Base-by-base conservation (phyloP, 768 basidiomycete species). In the Leucocoprinus leucothites region DNA sequence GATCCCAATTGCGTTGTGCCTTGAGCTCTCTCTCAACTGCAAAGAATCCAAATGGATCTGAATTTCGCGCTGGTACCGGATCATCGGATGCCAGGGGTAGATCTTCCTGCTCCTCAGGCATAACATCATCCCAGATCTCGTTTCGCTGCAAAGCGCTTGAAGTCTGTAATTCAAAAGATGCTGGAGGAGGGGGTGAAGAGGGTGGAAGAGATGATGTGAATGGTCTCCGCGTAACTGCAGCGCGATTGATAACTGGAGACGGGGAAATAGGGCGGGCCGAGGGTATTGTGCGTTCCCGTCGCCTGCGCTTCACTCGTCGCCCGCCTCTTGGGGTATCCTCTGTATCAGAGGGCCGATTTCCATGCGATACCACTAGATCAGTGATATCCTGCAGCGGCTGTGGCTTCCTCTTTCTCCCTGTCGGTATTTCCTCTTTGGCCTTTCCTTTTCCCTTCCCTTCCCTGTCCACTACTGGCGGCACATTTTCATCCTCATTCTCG, bases 1-100 rank as follows among this genome's bases (percentile, higher is more conserved):
- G 3, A 38, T 38, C 48, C 14, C 38, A 34, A 46, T 63, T 59
- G 5, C 79, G 78, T 40, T 74, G 69, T 1, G 65, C 72, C 60
- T 78, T 80, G 57, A 83, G 63, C 47, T 74, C 78, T 48, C 71
- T 72, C 63, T 84, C 82, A 0, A 80, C 72, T 16, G 81, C 78
- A 28, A 81, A 69, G 58, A 84, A 82, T 0, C 82, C 82, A 57
- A 84, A 84, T 0, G 81, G 82, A 57, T 84, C 82, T 0, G 79
- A 79, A 28, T 60, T 65, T 8, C 63, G 59, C 22, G 58, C 59
- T 4, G 61, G 38, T 34, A 58, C 51, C 48, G 47, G 53, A 28
- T 61, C 65, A n/a, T 57, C 42, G 2, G 60, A 59, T 22, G 55
- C 57, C 8, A 56, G 38, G 7, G 53, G 57, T 3, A 57, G 14